These are phyloP conservation scores for Dryadomyces quercus-mongolicae DNA, from an alignment of 2,329 filamentous ascomycete species.

Conservation along the genomic window DNA sequence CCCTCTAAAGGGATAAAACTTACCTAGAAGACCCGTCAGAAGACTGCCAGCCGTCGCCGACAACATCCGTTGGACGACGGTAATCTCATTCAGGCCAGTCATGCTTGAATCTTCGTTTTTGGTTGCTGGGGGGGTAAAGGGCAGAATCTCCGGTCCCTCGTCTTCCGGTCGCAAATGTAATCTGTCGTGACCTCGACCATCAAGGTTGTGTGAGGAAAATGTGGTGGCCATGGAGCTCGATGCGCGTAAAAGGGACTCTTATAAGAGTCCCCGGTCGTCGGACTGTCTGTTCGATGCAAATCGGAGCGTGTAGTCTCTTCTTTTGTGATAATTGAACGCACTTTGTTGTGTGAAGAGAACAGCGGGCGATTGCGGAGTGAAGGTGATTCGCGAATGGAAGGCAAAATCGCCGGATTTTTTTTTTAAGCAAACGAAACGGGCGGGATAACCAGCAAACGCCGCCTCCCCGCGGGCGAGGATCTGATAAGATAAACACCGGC, in stretches of 20 bases:
- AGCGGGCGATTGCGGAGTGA: not conserved
- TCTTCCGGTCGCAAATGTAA: slow-evolving; percentile 19
- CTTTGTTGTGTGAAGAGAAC: too few species aligned
- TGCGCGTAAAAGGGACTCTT: not conserved
- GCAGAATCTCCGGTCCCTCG: slow-evolving; percentile 16
- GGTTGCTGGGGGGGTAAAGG: slow-evolving; percentile 20
- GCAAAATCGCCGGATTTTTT: not conserved
- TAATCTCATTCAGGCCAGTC: slow-evolving; percentile 58
- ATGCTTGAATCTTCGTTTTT: slow-evolving; percentile 11
- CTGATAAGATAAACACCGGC: slow-evolving; percentile 4
- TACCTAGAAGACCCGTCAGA: slow-evolving; percentile 77
- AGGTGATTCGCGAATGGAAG: not conserved
- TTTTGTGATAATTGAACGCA: too few species aligned
- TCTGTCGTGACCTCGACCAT: slow-evolving; percentile 26
- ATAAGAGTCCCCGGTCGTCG: too few species aligned
- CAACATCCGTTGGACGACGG: slow-evolving; percentile 82
- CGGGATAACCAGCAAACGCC: not conserved
- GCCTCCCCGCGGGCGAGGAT: not conserved
- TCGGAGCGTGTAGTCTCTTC: too few species aligned
- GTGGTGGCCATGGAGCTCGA: slow-evolving; percentile 4
- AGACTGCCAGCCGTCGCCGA: slow-evolving; percentile 87
- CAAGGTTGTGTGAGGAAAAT: slow-evolving; percentile 10
- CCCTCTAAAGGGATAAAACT: not conserved
- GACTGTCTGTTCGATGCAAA: not conserved
- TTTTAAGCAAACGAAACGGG: not conserved